Evolutionary conservation across 352 stramenopile species (phyloP).

Genomic region (Phytophthora boehmeriae): DNA sequence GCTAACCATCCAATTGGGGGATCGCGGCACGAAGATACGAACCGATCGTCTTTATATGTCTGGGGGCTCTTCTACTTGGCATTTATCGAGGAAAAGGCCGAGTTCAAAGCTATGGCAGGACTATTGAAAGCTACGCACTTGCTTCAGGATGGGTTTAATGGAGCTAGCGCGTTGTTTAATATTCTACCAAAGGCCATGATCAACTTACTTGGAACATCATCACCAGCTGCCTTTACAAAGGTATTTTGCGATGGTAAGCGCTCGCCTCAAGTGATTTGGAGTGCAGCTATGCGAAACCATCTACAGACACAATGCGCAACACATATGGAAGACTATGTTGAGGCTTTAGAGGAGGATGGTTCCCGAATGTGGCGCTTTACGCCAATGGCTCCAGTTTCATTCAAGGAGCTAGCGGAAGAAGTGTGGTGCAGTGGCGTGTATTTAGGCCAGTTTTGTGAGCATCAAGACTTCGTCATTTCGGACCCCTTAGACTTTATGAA

Average conservation of each 20-base stretch:
- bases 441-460: slow-evolving; percentile 91
- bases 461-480: slow-evolving; percentile 79
- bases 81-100: slow-evolving; percentile 51
- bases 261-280: slow-evolving; percentile 96
- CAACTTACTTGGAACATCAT: slow-evolving; percentile 83
- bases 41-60: slow-evolving; percentile 49
- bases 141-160: slow-evolving; percentile 55
- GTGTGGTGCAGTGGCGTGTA: slow-evolving; percentile 96
- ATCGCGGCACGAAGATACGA: slow-evolving; percentile 39
- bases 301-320: slow-evolving; percentile 87
- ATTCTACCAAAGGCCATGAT: slow-evolving; percentile 94
- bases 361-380: slow-evolving; percentile 90
- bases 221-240: slow-evolving; percentile 84
- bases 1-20: slow-evolving; percentile 26
- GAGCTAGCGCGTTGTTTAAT: slow-evolving; percentile 69
- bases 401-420: slow-evolving; percentile 89
- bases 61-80: slow-evolving; percentile 83
- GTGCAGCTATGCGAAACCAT: slow-evolving; percentile 89
- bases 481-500: slow-evolving; percentile 90
- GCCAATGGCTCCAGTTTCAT: slow-evolving; percentile 92
- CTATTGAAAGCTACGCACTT: slow-evolving; percentile 76
- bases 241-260: slow-evolving; percentile 87
- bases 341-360: slow-evolving; percentile 88
- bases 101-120: slow-evolving; percentile 64
- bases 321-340: slow-evolving; percentile 93